Evolutionary conservation across 768 basidiomycete species (phyloP).

Genomic region (Clitopilus hobsonii): DNA sequence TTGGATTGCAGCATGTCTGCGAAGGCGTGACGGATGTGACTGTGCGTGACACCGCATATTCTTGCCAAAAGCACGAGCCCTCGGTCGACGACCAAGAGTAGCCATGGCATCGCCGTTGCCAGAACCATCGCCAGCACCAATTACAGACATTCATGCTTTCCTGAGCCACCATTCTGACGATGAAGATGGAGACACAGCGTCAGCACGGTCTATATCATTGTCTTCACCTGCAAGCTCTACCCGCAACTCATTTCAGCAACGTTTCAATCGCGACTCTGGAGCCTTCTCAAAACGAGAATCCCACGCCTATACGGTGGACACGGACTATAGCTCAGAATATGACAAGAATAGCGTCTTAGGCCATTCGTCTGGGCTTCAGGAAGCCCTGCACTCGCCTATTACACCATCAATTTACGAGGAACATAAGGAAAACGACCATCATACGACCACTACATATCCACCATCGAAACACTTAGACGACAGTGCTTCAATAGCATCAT

Average conservation of each 20-base stretch:
- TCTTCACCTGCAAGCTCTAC: conserved; percentile 60
- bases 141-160: conserved; percentile 22
- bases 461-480: conserved; percentile 44
- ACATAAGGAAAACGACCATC: conserved; percentile 25
- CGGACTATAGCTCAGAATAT: conserved; percentile 48
- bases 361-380: conserved; percentile 31
- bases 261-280: conserved; percentile 16
- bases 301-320: conserved; percentile 43
- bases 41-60: neutral
- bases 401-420: conserved; percentile 43
- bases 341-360: conserved; percentile 52
- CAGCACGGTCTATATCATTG: conserved; percentile 72
- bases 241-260: conserved; percentile 28
- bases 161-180: conserved; percentile 31
- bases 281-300: conserved; percentile 37
- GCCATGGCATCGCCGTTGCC: conserved; percentile 23
- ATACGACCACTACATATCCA: conserved; percentile 50
- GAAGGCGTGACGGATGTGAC: neutral
- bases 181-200: conserved; percentile 64
- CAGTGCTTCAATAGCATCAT: conserved; percentile 56
- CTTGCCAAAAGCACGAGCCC: neutral
- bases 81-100: neutral
- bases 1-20: neutral
- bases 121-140: conserved; percentile 25
- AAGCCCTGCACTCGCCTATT: conserved; percentile 48